These are phyloP conservation scores for Aspergillus sp. DNA, from an alignment of 2,329 filamentous ascomycete species.

Conservation along the genomic window DNA sequence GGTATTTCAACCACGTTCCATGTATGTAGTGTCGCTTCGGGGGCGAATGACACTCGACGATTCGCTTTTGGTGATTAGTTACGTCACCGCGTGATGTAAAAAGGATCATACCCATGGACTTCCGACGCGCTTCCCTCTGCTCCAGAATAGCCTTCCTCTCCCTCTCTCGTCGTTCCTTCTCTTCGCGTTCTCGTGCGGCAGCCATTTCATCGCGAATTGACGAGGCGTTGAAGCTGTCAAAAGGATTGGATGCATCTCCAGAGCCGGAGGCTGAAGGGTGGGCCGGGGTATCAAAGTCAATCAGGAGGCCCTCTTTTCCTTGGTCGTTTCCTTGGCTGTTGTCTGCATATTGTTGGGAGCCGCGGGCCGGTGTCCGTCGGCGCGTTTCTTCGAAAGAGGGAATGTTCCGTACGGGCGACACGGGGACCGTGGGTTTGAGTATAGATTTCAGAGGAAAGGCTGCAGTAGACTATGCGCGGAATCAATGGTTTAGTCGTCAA, in stretches of 20 bases:
- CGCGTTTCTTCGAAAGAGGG: constrained; percentile 57
- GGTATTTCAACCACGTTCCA: constrained; percentile 91
- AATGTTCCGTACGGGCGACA: constrained; percentile 65
- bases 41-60: constrained; percentile 92
- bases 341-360: constrained; percentile 20
- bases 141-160: constrained; percentile 64
- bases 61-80: constrained; percentile 56
- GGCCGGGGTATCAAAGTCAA: constrained; percentile 44
- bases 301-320: constrained; percentile 35
- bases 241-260: constrained; percentile 49
- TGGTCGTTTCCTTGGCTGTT: constrained; percentile 20
- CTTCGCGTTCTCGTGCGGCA: constrained; percentile 67
- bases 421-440: constrained; percentile 72
- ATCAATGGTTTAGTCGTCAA: constrained; percentile 8
- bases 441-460: constrained; percentile 63
- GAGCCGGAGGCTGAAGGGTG: constrained; percentile 30
- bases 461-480: constrained; percentile 37
- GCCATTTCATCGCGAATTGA: constrained; percentile 54
- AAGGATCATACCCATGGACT: constrained; percentile 66
- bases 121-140: constrained; percentile 81
- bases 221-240: constrained; percentile 43
- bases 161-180: constrained; percentile 59
- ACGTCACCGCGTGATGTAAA: neutral
- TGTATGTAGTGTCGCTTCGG: constrained; percentile 93
- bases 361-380: constrained; percentile 40